Evolutionary conservation across 1,139 yeast species (phyloP), one percentile per base, ranked within the genome.

Genomic region (Candida anutae): DNA sequence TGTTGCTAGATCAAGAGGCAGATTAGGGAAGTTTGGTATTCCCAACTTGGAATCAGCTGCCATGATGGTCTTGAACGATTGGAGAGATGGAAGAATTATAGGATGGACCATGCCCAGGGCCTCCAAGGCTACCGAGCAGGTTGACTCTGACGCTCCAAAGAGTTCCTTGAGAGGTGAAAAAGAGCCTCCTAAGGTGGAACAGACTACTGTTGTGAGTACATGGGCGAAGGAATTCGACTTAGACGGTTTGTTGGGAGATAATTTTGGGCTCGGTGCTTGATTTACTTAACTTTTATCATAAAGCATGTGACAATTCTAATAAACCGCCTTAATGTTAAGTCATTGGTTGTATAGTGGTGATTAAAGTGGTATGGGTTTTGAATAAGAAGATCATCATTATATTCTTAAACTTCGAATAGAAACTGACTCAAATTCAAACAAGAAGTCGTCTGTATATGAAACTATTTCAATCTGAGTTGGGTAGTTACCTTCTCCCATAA

Each of bases 221-320:
- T 90, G 98, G 97, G 81, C 97, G 12, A 72, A 83, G 52, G 98
- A 88, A 57, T 88, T 90, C 50, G 95, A 87, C 53, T 67, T 90
- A 43, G 96, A 84, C 49, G 87, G 85, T 5, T 65, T 88, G 40
- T 76, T 83, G 48, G 58, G 57, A 25, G 62, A 52, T 32, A 53
- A 55, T 37, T 57, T 58, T 40, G 63, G 61, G 24, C 36, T 43
- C 15, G 28, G 26, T 10, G 22, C 77, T 17, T 17, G 10, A 17
- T 8, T 17, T 17, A 17, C 19, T 17, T 10, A 8, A 17, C 19
- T 17, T 17, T 17, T 17, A 17, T 8, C 19, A 17, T 17, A 8
- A 8, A 8, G 19, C 9, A 10, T 17, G 10, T 17, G 19, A n/a
- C n/a, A n/a, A n/a, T n/a, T n/a, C n/a, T n/a, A n/a, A n/a, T n/a